Evolutionary conservation across 345 rosid species (phyloP).

Genomic region (Erodium maritimum): DNA sequence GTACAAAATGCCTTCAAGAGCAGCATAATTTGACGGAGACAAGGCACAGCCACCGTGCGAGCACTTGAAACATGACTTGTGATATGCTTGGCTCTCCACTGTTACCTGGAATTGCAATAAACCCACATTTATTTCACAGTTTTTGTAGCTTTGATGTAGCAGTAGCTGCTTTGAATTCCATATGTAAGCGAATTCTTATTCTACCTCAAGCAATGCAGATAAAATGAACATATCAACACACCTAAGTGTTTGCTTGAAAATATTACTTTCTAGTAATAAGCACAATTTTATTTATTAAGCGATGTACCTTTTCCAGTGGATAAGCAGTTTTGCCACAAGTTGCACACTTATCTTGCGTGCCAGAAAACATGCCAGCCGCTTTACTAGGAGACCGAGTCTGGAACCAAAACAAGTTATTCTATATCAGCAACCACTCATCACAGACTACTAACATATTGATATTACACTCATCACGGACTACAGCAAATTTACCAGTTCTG

Average conservation of each 20-base stretch:
- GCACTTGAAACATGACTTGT: constrained; percentile 93
- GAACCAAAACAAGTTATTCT: constrained; percentile 20
- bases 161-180: too few relatives aligned
- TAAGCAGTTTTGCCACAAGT: constrained; percentile 95
- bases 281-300: too few relatives aligned
- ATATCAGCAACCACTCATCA: constrained; percentile 13
- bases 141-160: too few relatives aligned
- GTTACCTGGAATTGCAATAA: constrained; percentile 41
- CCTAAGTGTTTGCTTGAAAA: background rate
- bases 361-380: constrained; percentile 92
- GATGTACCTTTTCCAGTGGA: constrained; percentile 98
- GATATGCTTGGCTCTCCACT: constrained; percentile 78
- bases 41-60: constrained; percentile 90
- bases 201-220: background rate
- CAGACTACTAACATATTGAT: too few relatives aligned
- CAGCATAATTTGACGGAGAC: constrained; percentile 95
- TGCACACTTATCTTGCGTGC: constrained; percentile 94
- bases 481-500: constrained; percentile 60
- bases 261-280: background rate
- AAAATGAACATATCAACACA: background rate
- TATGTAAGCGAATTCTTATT: background rate
- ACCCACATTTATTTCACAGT: background rate
- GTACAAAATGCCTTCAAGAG: constrained; percentile 80
- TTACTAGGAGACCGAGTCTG: constrained; percentile 93
- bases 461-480: too few relatives aligned